phyloP scores from a whole-genome alignment of 2,329 filamentous ascomycete genomes.

The Claviceps lovelessii region DNA sequence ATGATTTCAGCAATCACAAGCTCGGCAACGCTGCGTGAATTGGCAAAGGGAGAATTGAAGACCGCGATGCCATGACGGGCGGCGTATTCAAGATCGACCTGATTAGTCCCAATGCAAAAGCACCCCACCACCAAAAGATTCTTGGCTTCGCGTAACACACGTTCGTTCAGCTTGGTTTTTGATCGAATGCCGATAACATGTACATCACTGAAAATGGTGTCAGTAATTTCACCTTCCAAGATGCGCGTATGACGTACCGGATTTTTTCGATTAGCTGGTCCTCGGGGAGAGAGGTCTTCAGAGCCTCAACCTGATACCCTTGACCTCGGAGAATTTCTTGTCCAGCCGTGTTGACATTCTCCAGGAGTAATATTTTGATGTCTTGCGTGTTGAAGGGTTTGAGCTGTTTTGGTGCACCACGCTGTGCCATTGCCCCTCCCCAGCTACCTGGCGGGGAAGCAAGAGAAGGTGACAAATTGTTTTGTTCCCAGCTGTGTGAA shows the following conservation, averaged over 20 bases:
- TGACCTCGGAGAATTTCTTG: slow-evolving; percentile 67
- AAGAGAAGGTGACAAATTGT: slow-evolving; percentile 58
- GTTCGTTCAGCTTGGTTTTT: slow-evolving; percentile 85
- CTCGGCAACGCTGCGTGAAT: slow-evolving; percentile 93
- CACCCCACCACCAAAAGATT: slow-evolving; percentile 92
- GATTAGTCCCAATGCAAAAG: slow-evolving; percentile 98
- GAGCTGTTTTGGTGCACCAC: slow-evolving; percentile 51
- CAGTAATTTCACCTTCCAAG: slow-evolving; percentile 1
- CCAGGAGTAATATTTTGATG: slow-evolving; percentile 87
- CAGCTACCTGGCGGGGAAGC: slow-evolving; percentile 57
- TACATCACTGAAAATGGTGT: slow-evolving; percentile 49
- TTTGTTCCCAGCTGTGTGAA: slow-evolving; percentile 42
- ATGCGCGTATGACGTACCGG: slow-evolving; percentile 38
- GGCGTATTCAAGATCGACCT: slow-evolving; percentile 75
- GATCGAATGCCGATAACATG: slow-evolving; percentile 97
- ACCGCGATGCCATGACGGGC: slow-evolving; percentile 81
- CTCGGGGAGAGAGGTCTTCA: slow-evolving; percentile 82
- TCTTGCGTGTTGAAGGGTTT: slow-evolving; percentile 94
- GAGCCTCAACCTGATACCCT: slow-evolving; percentile 88
- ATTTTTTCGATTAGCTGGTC: slow-evolving; percentile 96
- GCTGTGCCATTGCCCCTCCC: slow-evolving; percentile 26
- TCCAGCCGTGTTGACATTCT: slow-evolving; percentile 90
- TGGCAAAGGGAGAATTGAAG: slow-evolving; percentile 98
- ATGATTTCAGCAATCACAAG: slow-evolving; percentile 93
- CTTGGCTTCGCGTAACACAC: slow-evolving; percentile 75